Percentiles rank a stretch among this genome's conserved stretches.
Conservation (phyloP, 2,329 filamentous ascomycete species). For the Chrysoporthe deuterocubensis region DNA sequence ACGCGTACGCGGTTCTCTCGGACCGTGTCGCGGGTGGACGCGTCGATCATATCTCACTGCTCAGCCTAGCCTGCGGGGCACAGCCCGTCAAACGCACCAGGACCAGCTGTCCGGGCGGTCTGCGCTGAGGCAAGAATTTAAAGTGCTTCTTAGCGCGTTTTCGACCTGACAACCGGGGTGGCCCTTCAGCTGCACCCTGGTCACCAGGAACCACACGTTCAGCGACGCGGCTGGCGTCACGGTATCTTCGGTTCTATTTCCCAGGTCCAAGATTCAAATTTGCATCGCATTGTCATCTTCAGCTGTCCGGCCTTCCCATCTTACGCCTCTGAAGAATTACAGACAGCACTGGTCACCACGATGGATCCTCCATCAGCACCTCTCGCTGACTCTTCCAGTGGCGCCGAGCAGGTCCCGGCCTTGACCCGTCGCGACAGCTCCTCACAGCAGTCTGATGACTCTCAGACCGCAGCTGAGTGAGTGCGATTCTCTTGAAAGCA, state of each 20-base stretch:
- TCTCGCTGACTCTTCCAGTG: slow-evolving; percentile 34
- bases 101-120: neutral
- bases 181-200: neutral
- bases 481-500: slow-evolving; percentile 20
- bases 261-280: neutral
- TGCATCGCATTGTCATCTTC: neutral
- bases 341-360: slow-evolving; percentile 10
- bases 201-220: neutral
- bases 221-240: slow-evolving; percentile 20
- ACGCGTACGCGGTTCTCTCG: slow-evolving; percentile 16
- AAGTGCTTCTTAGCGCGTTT: neutral
- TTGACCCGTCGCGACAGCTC: slow-evolving; percentile 59
- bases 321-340: neutral
- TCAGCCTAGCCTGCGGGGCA: neutral
- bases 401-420: slow-evolving; percentile 39
- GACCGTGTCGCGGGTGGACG: neutral
- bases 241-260: neutral
- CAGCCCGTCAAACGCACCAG: neutral
- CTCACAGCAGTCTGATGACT: slow-evolving; percentile 65
- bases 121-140: neutral
- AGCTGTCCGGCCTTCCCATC: neutral
- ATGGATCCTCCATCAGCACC: slow-evolving; percentile 44
- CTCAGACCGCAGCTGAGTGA: slow-evolving; percentile 75
- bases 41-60: neutral
- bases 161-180: neutral